Evolutionary conservation across 1,284 basidiomycete species (phyloP).

Genomic region (Neotropicomus parvogracilis): DNA sequence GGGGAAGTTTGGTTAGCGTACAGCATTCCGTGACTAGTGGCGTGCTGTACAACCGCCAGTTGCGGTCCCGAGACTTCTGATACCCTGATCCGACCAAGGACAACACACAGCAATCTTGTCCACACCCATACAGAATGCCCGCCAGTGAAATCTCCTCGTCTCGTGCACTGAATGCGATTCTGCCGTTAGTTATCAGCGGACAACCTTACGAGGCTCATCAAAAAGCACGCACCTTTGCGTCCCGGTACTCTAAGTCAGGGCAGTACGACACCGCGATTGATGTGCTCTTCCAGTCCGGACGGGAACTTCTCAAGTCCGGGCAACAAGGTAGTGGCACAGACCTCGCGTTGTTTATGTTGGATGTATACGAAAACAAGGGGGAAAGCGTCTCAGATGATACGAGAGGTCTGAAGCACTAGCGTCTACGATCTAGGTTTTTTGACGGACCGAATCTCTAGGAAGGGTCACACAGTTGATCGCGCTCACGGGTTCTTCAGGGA

Average conservation of each 20-base stretch:
- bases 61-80: constrained; percentile 17
- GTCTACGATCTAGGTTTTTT: neutral
- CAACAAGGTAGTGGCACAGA: constrained; percentile 89
- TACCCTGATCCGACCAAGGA: constrained; percentile 12
- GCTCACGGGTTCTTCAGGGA: constrained; percentile 65
- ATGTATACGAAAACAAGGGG: constrained; percentile 73
- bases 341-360: constrained; percentile 72
- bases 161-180: constrained; percentile 69
- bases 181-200: constrained; percentile 66
- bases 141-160: constrained; percentile 44
- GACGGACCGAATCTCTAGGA: constrained; percentile 40
- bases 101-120: neutral
- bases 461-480: constrained; percentile 81
- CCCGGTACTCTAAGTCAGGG: constrained; percentile 75
- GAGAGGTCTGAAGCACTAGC: constrained; percentile 46
- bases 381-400: constrained; percentile 69
- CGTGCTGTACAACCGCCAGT: constrained; percentile 10
- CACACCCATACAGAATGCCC: constrained; percentile 24
- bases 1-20: constrained; percentile 71
- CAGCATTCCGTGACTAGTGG: constrained; percentile 58
- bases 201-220: constrained; percentile 90
- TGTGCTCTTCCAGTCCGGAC: constrained; percentile 81
- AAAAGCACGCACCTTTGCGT: constrained; percentile 90
- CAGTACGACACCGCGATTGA: constrained; percentile 83
- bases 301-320: constrained; percentile 80